Percentiles rank a stretch among this genome's conserved stretches.
Evolutionary conservation across 129 eudicot species (phyloP).

Genomic region (Chrysanthemum makinoi): DNA sequence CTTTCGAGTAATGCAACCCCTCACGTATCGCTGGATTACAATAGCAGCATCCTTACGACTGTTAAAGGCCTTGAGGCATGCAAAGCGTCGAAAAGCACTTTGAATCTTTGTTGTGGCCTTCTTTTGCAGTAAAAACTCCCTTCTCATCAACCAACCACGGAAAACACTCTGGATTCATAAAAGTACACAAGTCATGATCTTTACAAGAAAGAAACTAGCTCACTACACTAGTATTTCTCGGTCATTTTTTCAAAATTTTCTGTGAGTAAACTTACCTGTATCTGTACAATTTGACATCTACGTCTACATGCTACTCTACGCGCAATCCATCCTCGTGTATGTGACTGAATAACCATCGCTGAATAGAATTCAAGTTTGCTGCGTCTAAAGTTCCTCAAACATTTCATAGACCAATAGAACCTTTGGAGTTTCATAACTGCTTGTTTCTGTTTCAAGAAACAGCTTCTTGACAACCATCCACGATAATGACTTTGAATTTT

Average conservation of each 20-base stretch:
- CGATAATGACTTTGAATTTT: constrained; percentile 54
- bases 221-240: no score
- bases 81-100: constrained; percentile 39
- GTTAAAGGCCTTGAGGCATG: constrained; percentile 37
- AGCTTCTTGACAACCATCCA: constrained; percentile 48
- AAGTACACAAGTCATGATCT: constrained; percentile 8
- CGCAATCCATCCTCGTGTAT: constrained; percentile 68
- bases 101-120: constrained; percentile 58
- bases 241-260: no score
- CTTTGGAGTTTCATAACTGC: constrained; percentile 58
- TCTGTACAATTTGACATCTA: constrained; percentile 25
- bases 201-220: neutral
- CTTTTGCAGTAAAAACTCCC: constrained; percentile 41
- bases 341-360: constrained; percentile 60
- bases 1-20: constrained; percentile 49
- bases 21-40: constrained; percentile 50
- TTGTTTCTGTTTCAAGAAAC: constrained; percentile 43
- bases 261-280: constrained; percentile 30
- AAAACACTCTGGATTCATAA: constrained; percentile 46
- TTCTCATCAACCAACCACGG: constrained; percentile 70
- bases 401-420: constrained; percentile 37
- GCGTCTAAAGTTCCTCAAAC: constrained; percentile 35
- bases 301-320: constrained; percentile 40
- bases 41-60: constrained; percentile 43
- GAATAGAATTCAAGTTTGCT: constrained; percentile 39